phyloP scores from a whole-genome alignment of 257 asterid genomes.

The Orobanche coerulescens region DNA sequence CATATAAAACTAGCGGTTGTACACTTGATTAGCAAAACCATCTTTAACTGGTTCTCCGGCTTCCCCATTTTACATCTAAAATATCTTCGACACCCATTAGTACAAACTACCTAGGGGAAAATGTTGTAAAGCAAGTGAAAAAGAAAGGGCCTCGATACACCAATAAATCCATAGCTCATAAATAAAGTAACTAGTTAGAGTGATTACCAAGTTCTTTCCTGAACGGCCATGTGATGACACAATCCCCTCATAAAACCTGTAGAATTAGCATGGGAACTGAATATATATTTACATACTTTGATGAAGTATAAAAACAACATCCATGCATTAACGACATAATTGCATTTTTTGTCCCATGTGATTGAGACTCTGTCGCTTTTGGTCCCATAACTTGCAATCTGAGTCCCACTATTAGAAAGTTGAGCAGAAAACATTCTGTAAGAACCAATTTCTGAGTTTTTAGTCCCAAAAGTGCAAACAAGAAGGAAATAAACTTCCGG shows the following conservation, averaged over 20 bases:
- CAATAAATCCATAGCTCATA: neutral
- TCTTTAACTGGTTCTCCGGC: slow-evolving; percentile 24
- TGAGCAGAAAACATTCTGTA: too few relatives aligned
- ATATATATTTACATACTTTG: neutral
- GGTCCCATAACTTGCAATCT: too few relatives aligned
- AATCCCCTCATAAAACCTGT: slow-evolving; percentile 47
- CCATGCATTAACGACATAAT: neutral
- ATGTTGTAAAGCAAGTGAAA: neutral
- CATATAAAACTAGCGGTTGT: slow-evolving; percentile 1
- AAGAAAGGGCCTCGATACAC: neutral
- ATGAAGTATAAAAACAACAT: neutral
- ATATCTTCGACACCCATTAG: slow-evolving; percentile 34
- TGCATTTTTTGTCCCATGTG: too few relatives aligned
- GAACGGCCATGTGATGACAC: slow-evolving; percentile 31
- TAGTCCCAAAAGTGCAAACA: too few relatives aligned
- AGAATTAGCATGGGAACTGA: neutral
- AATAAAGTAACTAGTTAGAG: neutral
- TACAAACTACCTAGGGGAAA: slow-evolving; percentile 28
- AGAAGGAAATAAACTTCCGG: too few relatives aligned
- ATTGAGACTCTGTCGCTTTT: too few relatives aligned
- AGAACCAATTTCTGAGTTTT: too few relatives aligned
- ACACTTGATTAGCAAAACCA: slow-evolving; percentile 18
- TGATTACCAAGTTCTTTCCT: slow-evolving; percentile 38
- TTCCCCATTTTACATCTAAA: slow-evolving; percentile 29
- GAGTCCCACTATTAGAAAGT: too few relatives aligned